phyloP scores from a whole-genome alignment of 2,329 filamentous ascomycete genomes.

The Pochonia chlamydosporia region DNA sequence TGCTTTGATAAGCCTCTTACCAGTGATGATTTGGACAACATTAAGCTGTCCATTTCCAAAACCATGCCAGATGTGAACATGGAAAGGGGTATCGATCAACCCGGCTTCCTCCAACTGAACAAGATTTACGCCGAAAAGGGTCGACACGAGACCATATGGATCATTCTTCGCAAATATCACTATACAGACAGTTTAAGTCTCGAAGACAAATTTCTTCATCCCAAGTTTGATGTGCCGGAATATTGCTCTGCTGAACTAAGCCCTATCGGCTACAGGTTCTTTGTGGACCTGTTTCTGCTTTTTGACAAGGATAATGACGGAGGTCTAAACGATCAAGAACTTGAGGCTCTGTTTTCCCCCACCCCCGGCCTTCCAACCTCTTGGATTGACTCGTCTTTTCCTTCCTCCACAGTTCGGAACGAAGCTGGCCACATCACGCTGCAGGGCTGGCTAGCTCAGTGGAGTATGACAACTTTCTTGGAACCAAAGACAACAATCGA shows the following conservation, averaged over 20 bases:
- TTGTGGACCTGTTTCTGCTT: conserved; percentile 89
- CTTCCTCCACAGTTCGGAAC: conserved; percentile 88
- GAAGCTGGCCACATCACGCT: conserved; percentile 93
- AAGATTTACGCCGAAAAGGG: conserved; percentile 97
- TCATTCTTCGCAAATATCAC: conserved; percentile 88
- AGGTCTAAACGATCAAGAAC: conserved; percentile 78
- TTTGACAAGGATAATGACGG: conserved; percentile 98
- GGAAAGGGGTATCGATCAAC: conserved; percentile 69
- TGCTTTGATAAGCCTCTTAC: conserved; percentile 87
- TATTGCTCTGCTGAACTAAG: conserved; percentile 91
- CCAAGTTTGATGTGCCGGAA: conserved; percentile 89
- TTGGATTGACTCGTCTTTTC: conserved; percentile 86
- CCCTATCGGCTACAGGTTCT: conserved; percentile 91
- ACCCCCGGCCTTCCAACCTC: conserved; percentile 83
- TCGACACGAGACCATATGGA: conserved; percentile 97
- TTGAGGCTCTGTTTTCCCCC: conserved; percentile 82
- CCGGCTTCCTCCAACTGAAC: conserved; percentile 84
- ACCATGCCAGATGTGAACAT: conserved; percentile 56
- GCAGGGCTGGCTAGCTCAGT: conserved; percentile 96
- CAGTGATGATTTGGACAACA: conserved; percentile 77
- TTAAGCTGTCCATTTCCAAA: conserved; percentile 80
- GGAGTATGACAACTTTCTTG: conserved; percentile 99
- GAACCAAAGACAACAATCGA: conserved; percentile 92
- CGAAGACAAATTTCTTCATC: conserved; percentile 84
- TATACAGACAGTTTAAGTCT: conserved; percentile 94